Evolutionary conservation across 2,329 filamentous ascomycete genomes (phyloP), one percentile per base, ranked within the genome.

Genomic region (Hyphodiscus sp.): DNA sequence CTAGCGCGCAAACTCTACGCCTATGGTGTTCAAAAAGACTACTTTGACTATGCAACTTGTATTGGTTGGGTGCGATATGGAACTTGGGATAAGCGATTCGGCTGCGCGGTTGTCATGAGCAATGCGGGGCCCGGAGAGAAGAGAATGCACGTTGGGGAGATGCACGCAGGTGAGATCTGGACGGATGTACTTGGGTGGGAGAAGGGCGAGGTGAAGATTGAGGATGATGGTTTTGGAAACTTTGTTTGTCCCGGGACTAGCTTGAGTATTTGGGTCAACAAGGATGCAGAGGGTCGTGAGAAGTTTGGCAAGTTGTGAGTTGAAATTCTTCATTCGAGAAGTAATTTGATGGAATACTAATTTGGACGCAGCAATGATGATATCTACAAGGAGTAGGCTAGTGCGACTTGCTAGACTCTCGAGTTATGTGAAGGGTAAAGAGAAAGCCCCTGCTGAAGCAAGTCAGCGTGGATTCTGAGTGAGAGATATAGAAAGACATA

Each of bases 1-100:
- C 74, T 84, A 10, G 81, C 81, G 1, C 76, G 85, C 9, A 83
- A 81, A 61, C 70, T 85, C 7, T 88, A 83, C 63, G 82, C 84
- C 0, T 86, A 87, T 58, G 85, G 85, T 8, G 69, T 74, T 20
- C 84, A 87, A 64, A 70, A 74, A 43, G 78, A 87, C 60, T 87
- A 86, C 63, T 83, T 83, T 58, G 78, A 85, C 61, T 69, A 74
- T 10, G 69, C 75, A 13, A 78, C 79, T 50, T 85, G 81, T 65
- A 76, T 88, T 51, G 84, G 83, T 49, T 79, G 77, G 60, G 73
- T 76, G 0, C 70, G 76, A 20, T 71, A 72, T 20, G 82, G 81
- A 1, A 80, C 72, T 50, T 68, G 68, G 65, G 74, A 64, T 62
- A 72, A 74, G 55, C 74, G 70, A 30, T 74, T 66, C 18, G 80